Evolutionary conservation across 345 rosid genomes (phyloP), one percentile per base, ranked within the genome.

Genomic region (Kandelia obovata): DNA sequence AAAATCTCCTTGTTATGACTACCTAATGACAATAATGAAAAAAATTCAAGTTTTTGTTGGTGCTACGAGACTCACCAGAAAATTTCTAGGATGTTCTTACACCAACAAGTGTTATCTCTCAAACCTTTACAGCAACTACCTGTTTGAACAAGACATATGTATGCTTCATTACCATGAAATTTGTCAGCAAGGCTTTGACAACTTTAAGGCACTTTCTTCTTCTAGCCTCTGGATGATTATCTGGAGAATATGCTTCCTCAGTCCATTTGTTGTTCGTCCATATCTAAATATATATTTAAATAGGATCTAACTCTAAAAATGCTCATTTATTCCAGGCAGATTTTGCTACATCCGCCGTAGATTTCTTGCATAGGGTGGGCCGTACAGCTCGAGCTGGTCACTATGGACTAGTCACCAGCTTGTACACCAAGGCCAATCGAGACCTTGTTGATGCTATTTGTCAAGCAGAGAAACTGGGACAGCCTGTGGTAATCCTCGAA

Each of bases 331-430:
- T 88, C 53, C 89, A 95, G 99, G 99, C 99, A 31, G 97, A 95
- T 71, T 95, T 92, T 80, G 89, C 99, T 1, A 88, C 96, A 53
- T 91, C 88, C 65, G 96, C 96, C 6, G 97, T 94, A 34, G 96
- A 91, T 81, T 92, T 88, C 77, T 84, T 95, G 85, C 99, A 95
- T 73, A 87, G 99, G 81, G 82, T 95, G 61, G 97, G 96, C 52
- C 86, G 97, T 58, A 94, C 98, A 75, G 98, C 96, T 79, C 87
- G 97, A 67, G 98, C 97, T 68, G 98, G 98, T 66, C 96, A 85
- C 60, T 81, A 81, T 76, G 98, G 98, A 70, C 84, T 84, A 30
- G 92, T 95, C 78, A 94, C 98, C 60, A 94, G 89, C 86, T 85
- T 95, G 59, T 95, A 86, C 85, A 92, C 93, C 1, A 84, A 81